Evolutionary conservation across 768 basidiomycete genomes (phyloP).

Genomic region (Tricholoma furcatifolium): DNA sequence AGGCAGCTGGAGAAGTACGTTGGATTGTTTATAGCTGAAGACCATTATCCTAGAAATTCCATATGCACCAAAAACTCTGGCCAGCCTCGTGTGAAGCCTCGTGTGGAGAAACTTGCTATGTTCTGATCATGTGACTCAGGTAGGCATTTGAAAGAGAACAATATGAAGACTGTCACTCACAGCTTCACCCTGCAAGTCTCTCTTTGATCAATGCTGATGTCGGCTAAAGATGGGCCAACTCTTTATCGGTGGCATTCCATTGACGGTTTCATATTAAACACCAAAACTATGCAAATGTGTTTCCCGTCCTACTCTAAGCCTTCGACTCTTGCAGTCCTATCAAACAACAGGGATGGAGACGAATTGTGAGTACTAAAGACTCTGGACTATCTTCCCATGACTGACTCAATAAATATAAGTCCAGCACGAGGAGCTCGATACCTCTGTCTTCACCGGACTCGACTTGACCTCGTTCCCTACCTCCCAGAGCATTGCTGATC

Average conservation of each 20-base stretch:
- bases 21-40: constrained; percentile 26
- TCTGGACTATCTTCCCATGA: background rate
- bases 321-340: background rate
- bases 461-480: constrained; percentile 1
- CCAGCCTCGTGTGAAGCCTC: too few species aligned
- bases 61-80: too few species aligned
- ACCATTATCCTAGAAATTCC: background rate
- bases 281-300: constrained; percentile 9
- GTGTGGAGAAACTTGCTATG: constrained; percentile 23
- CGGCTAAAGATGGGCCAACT: constrained; percentile 6
- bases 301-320: background rate
- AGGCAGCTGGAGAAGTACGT: constrained; percentile 72
- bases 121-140: constrained; percentile 25
- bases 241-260: constrained; percentile 15
- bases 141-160: constrained; percentile 20
- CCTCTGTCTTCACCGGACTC: constrained; percentile 1
- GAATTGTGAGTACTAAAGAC: constrained; percentile 5
- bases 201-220: constrained; percentile 27
- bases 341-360: constrained; percentile 2
- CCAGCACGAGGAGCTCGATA: constrained; percentile 10
- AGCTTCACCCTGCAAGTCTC: constrained; percentile 15
- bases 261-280: constrained; percentile 19
- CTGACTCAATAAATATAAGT: background rate
- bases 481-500: too few species aligned
- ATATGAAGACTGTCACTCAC: too few species aligned